These are phyloP conservation scores for Stagonosporopsis vannaccii DNA, from an alignment of 2,329 filamentous ascomycete genomes.

Conservation along the genomic window DNA sequence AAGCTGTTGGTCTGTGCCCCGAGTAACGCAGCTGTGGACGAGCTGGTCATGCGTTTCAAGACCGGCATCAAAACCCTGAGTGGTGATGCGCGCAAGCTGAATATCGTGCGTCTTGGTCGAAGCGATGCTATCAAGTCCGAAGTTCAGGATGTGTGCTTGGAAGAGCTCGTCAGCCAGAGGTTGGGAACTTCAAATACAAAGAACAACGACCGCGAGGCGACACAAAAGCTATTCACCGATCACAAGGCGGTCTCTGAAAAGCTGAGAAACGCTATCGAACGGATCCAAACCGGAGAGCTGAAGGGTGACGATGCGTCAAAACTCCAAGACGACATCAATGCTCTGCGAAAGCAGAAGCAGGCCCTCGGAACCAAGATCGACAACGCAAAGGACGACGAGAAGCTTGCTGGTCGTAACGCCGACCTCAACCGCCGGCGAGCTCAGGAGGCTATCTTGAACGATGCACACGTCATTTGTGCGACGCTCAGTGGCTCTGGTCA, in stretches of 20 bases:
- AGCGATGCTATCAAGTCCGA: conserved; percentile 90
- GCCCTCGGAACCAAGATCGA: conserved; percentile 85
- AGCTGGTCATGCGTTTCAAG: conserved; percentile 92
- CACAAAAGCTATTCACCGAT: conserved; percentile 73
- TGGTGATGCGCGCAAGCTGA: conserved; percentile 77
- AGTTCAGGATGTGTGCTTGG: conserved; percentile 90
- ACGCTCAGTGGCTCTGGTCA: conserved; percentile 96
- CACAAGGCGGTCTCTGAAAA: conserved; percentile 69
- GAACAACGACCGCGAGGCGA: conserved; percentile 57
- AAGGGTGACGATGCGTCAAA: conserved; percentile 68
- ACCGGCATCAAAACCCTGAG: conserved; percentile 79
- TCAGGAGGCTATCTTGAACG: conserved; percentile 90
- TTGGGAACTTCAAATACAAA: conserved; percentile 57
- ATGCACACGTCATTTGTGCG: conserved; percentile 90
- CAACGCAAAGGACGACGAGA: conserved; percentile 83
- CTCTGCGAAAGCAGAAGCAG: conserved; percentile 77
- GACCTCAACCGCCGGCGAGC: conserved; percentile 84
- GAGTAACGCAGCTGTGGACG: conserved; percentile 97
- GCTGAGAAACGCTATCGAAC: conserved; percentile 73
- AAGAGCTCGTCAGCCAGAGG: conserved; percentile 83
- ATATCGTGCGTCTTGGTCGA: conserved; percentile 87
- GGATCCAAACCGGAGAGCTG: conserved; percentile 68
- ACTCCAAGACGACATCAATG: conserved; percentile 79
- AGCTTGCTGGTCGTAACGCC: conserved; percentile 79
- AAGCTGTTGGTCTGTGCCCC: conserved; percentile 97